Conservation (phyloP, 257 asterid species). For the Primulina tabacum region DNA sequence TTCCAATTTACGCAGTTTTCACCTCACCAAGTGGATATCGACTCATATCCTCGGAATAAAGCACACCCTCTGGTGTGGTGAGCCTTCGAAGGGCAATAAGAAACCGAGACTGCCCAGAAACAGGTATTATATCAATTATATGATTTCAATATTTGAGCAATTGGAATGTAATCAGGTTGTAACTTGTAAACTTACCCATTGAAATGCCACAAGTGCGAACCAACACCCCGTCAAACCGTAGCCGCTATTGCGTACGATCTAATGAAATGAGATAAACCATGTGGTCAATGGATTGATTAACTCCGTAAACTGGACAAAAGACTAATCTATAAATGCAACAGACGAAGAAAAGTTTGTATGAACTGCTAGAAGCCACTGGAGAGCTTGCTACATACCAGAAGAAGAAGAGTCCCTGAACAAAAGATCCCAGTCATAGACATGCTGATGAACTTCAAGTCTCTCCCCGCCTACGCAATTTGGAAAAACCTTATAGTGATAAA, state of each 20-base stretch:
- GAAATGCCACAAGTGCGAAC: conserved; percentile 85
- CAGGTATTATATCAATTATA: background rate
- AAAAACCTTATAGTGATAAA: conserved; percentile 16
- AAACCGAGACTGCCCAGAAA: conserved; percentile 64
- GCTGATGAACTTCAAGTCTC: conserved; percentile 87
- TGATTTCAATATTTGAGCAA: background rate
- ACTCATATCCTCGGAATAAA: conserved; percentile 46
- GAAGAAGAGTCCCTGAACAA: conserved; percentile 56
- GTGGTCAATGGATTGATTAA: background rate
- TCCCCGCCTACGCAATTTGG: conserved; percentile 67
- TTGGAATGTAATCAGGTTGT: background rate
- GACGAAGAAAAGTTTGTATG: background rate
- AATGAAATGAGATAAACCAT: conserved; percentile 10
- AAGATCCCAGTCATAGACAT: conserved; percentile 67
- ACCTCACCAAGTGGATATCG: conserved; percentile 40
- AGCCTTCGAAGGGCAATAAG: conserved; percentile 68
- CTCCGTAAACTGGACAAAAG: background rate
- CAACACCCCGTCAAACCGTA: conserved; percentile 78
- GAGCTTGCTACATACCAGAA: conserved; percentile 51
- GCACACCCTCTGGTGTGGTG: conserved; percentile 52
- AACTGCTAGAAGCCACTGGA: background rate
- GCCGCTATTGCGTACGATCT: conserved; percentile 73
- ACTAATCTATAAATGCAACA: conserved; percentile 6
- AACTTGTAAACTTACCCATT: conserved; percentile 61
- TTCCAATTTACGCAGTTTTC: conserved; percentile 37